Evolutionary conservation across 352 stramenopile genomes (phyloP).

Genomic region (Phytophthora meadii): DNA sequence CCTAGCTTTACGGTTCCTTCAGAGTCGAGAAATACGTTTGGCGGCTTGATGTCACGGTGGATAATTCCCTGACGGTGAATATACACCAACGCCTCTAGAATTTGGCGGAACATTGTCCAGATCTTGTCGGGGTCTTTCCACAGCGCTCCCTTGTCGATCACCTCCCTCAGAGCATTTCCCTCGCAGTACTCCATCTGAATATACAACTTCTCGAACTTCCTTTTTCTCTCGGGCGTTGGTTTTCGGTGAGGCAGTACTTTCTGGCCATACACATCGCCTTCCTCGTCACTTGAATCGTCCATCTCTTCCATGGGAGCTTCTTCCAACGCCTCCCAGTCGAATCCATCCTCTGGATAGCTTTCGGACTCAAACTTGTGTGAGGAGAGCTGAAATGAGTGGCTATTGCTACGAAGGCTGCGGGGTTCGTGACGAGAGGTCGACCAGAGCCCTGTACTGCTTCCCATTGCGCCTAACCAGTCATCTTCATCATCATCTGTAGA

Average conservation of each 20-base stretch:
- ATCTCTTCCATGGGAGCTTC: constrained; percentile 53
- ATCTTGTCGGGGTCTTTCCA: constrained; percentile 90
- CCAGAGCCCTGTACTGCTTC: constrained; percentile 67
- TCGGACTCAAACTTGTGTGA: constrained; percentile 44
- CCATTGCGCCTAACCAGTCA: constrained; percentile 82
- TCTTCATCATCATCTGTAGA: constrained; percentile 75
- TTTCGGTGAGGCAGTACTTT: constrained; percentile 28
- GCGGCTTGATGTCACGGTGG: constrained; percentile 93
- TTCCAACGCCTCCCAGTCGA: constrained; percentile 75
- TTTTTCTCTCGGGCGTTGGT: constrained; percentile 37
- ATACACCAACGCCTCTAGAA: constrained; percentile 95
- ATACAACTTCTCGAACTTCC: constrained; percentile 83
- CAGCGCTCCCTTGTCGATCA: constrained; percentile 93
- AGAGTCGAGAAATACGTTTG: constrained; percentile 95
- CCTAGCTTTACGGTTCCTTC: constrained; percentile 94
- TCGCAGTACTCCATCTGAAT: constrained; percentile 98
- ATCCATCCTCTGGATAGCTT: constrained; percentile 60
- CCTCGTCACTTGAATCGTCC: constrained; percentile 45
- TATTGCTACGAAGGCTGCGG: constrained; percentile 57
- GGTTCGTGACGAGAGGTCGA: constrained; percentile 69
- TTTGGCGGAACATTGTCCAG: constrained; percentile 95
- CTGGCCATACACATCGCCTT: constrained; percentile 18
- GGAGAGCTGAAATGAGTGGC: constrained; percentile 43
- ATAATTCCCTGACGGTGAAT: constrained; percentile 95
- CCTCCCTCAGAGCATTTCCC: constrained; percentile 91